Conservation (phyloP, 2,329 filamentous ascomycete species). For the Xylaria sp. region DNA sequence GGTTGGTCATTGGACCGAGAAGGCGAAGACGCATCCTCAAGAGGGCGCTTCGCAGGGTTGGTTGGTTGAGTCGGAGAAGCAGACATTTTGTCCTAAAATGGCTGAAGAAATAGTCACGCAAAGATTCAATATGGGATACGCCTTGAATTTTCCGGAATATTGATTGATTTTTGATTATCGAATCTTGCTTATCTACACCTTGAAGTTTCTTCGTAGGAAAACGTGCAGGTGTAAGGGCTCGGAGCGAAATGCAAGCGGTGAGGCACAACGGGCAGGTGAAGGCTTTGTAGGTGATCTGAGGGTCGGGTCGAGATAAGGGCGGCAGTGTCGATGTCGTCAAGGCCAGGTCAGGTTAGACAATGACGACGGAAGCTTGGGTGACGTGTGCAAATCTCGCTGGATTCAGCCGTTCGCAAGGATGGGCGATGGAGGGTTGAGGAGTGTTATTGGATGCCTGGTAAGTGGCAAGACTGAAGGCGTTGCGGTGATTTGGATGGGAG, state of each 20-base stretch:
- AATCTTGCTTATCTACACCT: conserved; percentile 81
- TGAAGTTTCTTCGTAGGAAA: conserved; percentile 85
- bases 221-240: conserved; percentile 87
- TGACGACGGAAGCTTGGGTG: conserved; percentile 35
- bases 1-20: conserved; percentile 91
- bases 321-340: conserved; percentile 38
- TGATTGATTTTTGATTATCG: conserved; percentile 52
- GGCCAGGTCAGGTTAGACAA: conserved; percentile 29
- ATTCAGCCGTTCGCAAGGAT: conserved; percentile 36
- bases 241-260: conserved; percentile 48
- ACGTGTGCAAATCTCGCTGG: conserved; percentile 33
- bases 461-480: conserved; percentile 22
- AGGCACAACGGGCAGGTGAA: conserved; percentile 35
- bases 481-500: conserved; percentile 21
- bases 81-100: conserved; percentile 68
- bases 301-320: conserved; percentile 38
- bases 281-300: conserved; percentile 37
- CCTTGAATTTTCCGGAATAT: conserved; percentile 47
- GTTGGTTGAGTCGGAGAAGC: conserved; percentile 70
- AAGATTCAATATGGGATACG: conserved; percentile 35
- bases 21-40: conserved; percentile 96
- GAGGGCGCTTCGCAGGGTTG: conserved; percentile 84
- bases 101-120: conserved; percentile 25
- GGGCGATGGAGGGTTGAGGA: conserved; percentile 33
- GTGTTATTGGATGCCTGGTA: conserved; percentile 19